Evolutionary conservation across 2,329 filamentous ascomycete genomes (phyloP).

Genomic region (Colletotrichum acutatum): DNA sequence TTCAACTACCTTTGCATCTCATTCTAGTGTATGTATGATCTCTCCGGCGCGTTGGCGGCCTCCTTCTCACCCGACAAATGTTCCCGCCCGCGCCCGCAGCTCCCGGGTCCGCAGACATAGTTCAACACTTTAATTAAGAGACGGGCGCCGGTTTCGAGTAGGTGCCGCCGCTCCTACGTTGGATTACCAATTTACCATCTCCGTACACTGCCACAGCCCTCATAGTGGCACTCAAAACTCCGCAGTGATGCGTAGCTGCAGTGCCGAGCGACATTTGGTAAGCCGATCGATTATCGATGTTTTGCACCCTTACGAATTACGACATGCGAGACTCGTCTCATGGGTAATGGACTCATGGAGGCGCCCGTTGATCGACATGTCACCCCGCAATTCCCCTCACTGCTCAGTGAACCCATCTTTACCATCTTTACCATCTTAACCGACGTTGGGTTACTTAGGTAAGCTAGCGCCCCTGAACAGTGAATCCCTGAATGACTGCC

Average conservation of each 20-base stretch:
- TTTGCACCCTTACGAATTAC: not conserved
- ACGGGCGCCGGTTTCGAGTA: not conserved
- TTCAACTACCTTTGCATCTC: not conserved
- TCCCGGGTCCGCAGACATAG: not conserved
- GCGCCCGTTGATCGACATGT: not conserved
- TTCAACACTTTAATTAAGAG: not conserved
- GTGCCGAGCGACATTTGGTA: not conserved
- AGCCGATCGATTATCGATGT: not conserved
- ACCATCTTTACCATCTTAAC: too few species aligned
- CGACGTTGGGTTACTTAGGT: not conserved
- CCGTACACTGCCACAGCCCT: too few species aligned
- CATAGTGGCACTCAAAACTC: not conserved
- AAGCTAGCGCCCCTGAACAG: not conserved
- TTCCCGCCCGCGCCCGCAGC: too few species aligned
- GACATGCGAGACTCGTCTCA: not conserved
- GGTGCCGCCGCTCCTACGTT: too few species aligned
- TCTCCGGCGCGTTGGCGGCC: not conserved
- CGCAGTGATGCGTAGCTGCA: not conserved
- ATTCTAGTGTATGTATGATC: too few species aligned
- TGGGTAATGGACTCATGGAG: not conserved
- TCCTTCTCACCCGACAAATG: not conserved
- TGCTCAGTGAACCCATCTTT: not conserved
- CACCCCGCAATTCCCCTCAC: constrained; percentile 1
- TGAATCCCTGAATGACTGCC: constrained; percentile 15
- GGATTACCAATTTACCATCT: too few species aligned